Evolutionary conservation across 805 yeast genomes (phyloP).

Genomic region (Lachancea mirantina): DNA sequence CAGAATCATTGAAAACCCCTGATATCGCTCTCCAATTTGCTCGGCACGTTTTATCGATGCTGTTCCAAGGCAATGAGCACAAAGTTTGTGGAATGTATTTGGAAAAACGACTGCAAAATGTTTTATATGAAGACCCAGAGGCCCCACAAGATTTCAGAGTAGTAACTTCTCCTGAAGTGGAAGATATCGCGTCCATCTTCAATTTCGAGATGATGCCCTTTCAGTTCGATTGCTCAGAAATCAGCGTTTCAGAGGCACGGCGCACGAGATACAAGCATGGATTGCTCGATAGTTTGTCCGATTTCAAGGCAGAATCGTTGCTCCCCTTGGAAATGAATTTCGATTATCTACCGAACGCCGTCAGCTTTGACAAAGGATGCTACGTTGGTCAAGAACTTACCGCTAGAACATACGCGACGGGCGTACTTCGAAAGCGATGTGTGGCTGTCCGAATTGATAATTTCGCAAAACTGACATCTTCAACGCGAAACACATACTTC

Average conservation of each 20-base stretch:
- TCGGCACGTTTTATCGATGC: conserved; percentile 14
- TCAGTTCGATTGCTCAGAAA: conserved; percentile 14
- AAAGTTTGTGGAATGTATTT: conserved; percentile 17
- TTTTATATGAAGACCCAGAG: conserved; percentile 56
- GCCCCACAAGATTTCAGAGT: conserved; percentile 62
- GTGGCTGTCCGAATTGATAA: conserved; percentile 50
- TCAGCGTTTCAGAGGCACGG: conserved; percentile 30
- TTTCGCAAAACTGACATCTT: conserved; percentile 2
- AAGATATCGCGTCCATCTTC: conserved; percentile 24
- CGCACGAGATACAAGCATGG: conserved; percentile 42
- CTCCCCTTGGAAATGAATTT: conserved; percentile 81
- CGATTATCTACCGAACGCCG: conserved; percentile 63
- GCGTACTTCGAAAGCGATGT: conserved; percentile 74
- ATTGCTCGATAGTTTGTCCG: conserved; percentile 47
- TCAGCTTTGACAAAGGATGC: conserved; percentile 89
- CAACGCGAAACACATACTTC: conserved; percentile 5
- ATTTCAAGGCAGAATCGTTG: conserved; percentile 41
- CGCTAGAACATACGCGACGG: conserved; percentile 76
- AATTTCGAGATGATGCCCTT: conserved; percentile 23
- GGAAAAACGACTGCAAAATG: conserved; percentile 30
- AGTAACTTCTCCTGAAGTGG: conserved; percentile 28
- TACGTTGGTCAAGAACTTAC: conserved; percentile 95
- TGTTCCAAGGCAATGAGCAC: conserved; percentile 18
- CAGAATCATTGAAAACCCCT: conserved; percentile 17
- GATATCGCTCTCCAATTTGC: conserved; percentile 19